Conservation (phyloP, 805 yeast species). For the Pichia cephalocereana region DNA sequence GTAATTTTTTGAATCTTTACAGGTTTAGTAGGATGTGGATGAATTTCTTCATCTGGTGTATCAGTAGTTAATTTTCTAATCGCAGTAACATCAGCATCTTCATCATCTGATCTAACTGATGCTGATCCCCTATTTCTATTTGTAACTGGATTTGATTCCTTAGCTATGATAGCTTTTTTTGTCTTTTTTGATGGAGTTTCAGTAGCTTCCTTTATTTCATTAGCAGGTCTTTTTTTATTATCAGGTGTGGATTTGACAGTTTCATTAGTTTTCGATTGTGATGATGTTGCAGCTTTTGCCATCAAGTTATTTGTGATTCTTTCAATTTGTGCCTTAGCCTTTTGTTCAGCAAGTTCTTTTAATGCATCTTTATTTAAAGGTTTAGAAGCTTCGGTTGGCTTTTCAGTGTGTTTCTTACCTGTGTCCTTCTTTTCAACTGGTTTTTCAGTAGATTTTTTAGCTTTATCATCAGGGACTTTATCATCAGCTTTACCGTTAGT, state of each 20-base stretch:
- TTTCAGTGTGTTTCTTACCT: too few species aligned
- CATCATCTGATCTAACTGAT: background rate
- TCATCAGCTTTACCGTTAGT: too few species aligned
- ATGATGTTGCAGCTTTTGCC: background rate
- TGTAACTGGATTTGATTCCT: background rate
- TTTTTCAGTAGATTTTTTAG: too few species aligned
- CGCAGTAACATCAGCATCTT: constrained; percentile 1
- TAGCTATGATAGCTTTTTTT: too few species aligned
- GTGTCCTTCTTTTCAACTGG: too few species aligned
- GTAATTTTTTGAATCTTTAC: constrained; percentile 3
- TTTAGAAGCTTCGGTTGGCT: too few species aligned
- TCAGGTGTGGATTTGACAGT: too few species aligned
- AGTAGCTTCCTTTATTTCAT: too few species aligned
- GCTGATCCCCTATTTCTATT: background rate
- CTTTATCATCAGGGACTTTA: too few species aligned
- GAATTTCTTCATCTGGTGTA: constrained; percentile 4
- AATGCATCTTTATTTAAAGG: background rate
- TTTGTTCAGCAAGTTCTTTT: background rate
- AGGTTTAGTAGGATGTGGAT: constrained; percentile 4
- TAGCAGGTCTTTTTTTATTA: too few species aligned
- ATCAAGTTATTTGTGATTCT: background rate
- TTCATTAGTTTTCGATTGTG: background rate
- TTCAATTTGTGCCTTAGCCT: background rate
- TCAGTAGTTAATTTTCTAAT: constrained; percentile 5
- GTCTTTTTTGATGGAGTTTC: too few species aligned